Percentiles rank a stretch among this genome's conserved stretches.
phyloP scores from a whole-genome alignment of 495 filamentous ascomycete genomes.

The Aspergillus steynii region DNA sequence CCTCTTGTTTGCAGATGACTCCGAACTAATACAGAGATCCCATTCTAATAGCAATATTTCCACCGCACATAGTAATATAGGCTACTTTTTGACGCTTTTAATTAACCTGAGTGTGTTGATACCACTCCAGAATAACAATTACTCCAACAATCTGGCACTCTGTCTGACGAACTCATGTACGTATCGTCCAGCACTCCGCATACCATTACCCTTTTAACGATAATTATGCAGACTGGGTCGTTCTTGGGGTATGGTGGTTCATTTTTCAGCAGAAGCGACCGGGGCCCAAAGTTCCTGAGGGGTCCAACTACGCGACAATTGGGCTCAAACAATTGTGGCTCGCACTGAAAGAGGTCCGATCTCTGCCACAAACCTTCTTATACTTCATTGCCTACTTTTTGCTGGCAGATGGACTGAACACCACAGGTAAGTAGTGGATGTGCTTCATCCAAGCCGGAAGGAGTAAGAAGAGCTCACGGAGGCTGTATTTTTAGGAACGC shows the following conservation, averaged over 20 bases:
- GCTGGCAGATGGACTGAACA: constrained; percentile 52
- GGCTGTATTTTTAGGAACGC: constrained; percentile 27
- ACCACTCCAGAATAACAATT: constrained; percentile 41
- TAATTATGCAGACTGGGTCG: constrained; percentile 39
- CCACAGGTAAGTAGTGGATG: constrained; percentile 35
- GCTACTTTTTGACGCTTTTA: constrained; percentile 45
- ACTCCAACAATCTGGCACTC: constrained; percentile 46
- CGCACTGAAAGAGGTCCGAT: constrained; percentile 40
- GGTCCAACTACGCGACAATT: constrained; percentile 46
- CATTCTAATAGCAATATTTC: constrained; percentile 37
- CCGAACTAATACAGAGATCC: background rate
- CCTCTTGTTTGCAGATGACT: background rate
- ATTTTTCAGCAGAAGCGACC: constrained; percentile 51
- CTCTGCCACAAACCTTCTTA: constrained; percentile 46
- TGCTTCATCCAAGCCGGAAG: background rate
- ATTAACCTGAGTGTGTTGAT: constrained; percentile 49
- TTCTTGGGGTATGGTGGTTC: constrained; percentile 54
- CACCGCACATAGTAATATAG: constrained; percentile 53
- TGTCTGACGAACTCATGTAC: constrained; percentile 49
- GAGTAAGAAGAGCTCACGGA: background rate
- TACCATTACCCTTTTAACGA: background rate
- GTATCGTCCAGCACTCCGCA: background rate
- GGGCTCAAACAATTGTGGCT: constrained; percentile 51
- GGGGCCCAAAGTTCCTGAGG: constrained; percentile 45
- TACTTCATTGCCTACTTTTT: constrained; percentile 52